phyloP scores from a whole-genome alignment of 2,329 filamentous ascomycete species.

The Calonectria naviculata region DNA sequence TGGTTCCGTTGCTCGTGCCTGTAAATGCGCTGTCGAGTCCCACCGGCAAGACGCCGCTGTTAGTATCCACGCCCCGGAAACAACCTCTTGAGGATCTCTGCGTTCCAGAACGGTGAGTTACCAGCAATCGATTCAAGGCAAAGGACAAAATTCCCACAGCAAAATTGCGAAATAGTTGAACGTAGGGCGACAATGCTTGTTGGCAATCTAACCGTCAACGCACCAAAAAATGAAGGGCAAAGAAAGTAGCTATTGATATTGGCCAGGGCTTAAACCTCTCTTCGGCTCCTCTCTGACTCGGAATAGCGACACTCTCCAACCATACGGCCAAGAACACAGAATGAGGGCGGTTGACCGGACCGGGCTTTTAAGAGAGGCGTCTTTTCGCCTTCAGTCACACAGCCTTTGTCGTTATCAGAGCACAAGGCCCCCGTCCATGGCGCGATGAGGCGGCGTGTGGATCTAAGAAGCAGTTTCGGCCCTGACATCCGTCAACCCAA shows the following conservation, averaged over 20 bases:
- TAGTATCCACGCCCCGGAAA: neutral
- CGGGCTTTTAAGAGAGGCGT: slow-evolving; percentile 32
- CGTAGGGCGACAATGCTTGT: neutral
- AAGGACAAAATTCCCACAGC: neutral
- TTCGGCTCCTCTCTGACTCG: slow-evolving; percentile 29
- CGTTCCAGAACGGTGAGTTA: neutral
- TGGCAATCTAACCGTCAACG: neutral
- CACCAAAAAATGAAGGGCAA: neutral
- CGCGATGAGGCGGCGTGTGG: slow-evolving; percentile 30
- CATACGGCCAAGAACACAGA: slow-evolving; percentile 20
- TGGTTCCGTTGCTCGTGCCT: slow-evolving; percentile 10
- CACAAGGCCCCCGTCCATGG: slow-evolving; percentile 5
- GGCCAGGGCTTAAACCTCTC: neutral
- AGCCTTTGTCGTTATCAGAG: neutral
- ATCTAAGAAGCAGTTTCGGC: slow-evolving; percentile 38
- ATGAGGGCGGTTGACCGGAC: slow-evolving; percentile 37
- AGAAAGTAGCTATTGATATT: slow-evolving; percentile 15
- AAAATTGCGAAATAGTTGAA: neutral
- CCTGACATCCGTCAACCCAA: slow-evolving; percentile 40
- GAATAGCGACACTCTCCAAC: slow-evolving; percentile 13
- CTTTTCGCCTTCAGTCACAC: slow-evolving; percentile 17
- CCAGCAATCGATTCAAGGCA: neutral
- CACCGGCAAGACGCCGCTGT: neutral
- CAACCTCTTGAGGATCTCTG: neutral
- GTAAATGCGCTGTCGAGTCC: neutral